These are phyloP conservation scores for Didymella arachidicola DNA, from an alignment of 2,329 filamentous ascomycete genomes.

Conservation along the genomic window DNA sequence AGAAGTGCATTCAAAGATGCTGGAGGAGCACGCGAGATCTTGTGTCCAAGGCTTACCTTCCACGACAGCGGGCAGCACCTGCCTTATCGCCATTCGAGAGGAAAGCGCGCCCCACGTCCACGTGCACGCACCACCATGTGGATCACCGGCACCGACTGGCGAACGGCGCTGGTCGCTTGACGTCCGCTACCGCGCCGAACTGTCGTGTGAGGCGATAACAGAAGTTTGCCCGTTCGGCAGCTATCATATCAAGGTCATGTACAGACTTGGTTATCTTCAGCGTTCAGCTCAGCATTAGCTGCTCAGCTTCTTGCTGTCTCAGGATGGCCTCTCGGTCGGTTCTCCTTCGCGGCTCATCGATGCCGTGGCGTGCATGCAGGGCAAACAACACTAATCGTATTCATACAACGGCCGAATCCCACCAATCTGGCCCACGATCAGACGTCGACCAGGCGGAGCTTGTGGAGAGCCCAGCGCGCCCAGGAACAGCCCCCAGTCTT, in stretches of 20 bases:
- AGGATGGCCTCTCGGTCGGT: slow-evolving; percentile 17
- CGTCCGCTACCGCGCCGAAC: slow-evolving; percentile 4
- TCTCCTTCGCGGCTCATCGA: slow-evolving; percentile 18
- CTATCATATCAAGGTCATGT: neutral
- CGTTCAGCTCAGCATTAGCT: neutral
- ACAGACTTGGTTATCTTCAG: neutral
- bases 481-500: slow-evolving; percentile 14
- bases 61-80: slow-evolving; percentile 15
- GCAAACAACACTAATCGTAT: slow-evolving; percentile 27
- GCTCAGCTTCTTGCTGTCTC: neutral
- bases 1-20: neutral
- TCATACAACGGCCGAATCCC: slow-evolving; percentile 22
- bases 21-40: neutral
- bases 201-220: slow-evolving; percentile 26
- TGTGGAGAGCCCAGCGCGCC: slow-evolving; percentile 8
- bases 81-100: slow-evolving; percentile 24
- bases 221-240: neutral
- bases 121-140: slow-evolving; percentile 24
- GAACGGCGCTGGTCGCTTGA: slow-evolving; percentile 29
- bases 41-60: slow-evolving; percentile 13
- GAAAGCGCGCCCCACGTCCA: slow-evolving; percentile 21
- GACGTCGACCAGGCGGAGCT: slow-evolving; percentile 7
- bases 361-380: slow-evolving; percentile 37
- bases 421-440: slow-evolving; percentile 28
- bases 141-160: slow-evolving; percentile 25